Percentiles rank a stretch among this genome's conserved stretches.
Evolutionary conservation across 495 filamentous ascomycete genomes (phyloP).

Genomic region (Aspergillus panamensis): DNA sequence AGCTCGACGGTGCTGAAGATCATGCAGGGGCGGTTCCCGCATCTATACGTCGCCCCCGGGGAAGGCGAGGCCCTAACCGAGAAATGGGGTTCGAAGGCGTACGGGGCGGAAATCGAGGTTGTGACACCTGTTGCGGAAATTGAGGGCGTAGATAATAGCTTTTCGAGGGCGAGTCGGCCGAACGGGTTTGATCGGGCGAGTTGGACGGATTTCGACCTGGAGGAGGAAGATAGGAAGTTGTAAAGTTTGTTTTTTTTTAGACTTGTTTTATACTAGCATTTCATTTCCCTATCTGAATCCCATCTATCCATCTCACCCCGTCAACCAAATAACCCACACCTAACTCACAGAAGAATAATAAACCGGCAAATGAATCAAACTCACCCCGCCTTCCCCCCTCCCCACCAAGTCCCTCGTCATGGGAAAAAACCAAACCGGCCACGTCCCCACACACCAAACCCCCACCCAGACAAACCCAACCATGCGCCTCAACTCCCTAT

Average conservation of each 20-base stretch:
- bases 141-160: constrained; percentile 40
- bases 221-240: constrained; percentile 25
- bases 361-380: neutral
- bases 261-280: too few relatives aligned
- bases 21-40: constrained; percentile 50
- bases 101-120: constrained; percentile 40
- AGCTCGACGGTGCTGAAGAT: constrained; percentile 60
- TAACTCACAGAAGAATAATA: too few relatives aligned
- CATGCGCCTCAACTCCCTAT: neutral
- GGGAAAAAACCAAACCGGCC: constrained; percentile 4
- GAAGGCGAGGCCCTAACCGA: constrained; percentile 33
- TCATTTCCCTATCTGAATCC: too few relatives aligned
- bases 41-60: constrained; percentile 30
- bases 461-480: constrained; percentile 2
- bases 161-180: constrained; percentile 39
- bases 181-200: constrained; percentile 37
- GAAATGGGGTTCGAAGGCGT: constrained; percentile 40
- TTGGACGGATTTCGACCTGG: constrained; percentile 37
- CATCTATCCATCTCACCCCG: too few relatives aligned
- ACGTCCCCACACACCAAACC: neutral
- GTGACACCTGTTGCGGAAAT: constrained; percentile 38
- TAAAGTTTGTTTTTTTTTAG: neutral
- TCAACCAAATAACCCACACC: too few relatives aligned
- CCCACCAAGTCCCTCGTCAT: neutral
- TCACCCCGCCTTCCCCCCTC: neutral